Evolutionary conservation across 805 yeast genomes (phyloP), one percentile per base, ranked within the genome.

Genomic region (Wickerhamiella spandovensis): DNA sequence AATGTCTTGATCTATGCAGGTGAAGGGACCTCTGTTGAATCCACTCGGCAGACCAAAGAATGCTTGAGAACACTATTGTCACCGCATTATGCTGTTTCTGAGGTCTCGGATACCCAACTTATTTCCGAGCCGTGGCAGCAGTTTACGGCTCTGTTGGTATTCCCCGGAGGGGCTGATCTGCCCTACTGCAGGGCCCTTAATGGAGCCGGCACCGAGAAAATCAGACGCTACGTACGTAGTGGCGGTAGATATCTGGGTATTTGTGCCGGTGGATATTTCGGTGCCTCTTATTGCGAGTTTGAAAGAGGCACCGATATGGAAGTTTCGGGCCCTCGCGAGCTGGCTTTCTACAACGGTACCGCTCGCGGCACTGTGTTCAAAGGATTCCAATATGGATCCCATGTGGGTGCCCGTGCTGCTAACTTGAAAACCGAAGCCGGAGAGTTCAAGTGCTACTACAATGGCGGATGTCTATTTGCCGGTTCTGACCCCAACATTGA

Each of bases 141-240:
- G 7, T 84, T 84, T 59, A 84, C 97, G 0, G 70, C 94, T 0
- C 69, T 85, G 55, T 62, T 92, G 43, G 95, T 88, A 1, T 65
- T 92, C 24, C 99, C 98, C 0, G 99, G 98, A 3, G 99, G 99
- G 7, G 97, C 97, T 0, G 98, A 92, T 63, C 68, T 87, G 47
- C 97, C 97, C 0, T 78, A 82, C 56, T 85, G 95, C 55, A 70
- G 73, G 48, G 77, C 74, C 3, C 73, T 94, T 54, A 80, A 82
- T 59, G 90, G 95, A 1, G 67, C 65, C 1, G 86, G 88, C 0
- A 84, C 82, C 58, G 59, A 67, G 9, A 69, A 72, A 38, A 84
- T 87, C 54, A 64, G 68, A 24, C 77, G 77, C 47, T 87, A 73
- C 56, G 87, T 87, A 1, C 70, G 78, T 28, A 70, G 72, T 49